These are phyloP conservation scores for Penicillium verrucosum DNA, from an alignment of 2,329 filamentous ascomycete species.

Conservation along the genomic window DNA sequence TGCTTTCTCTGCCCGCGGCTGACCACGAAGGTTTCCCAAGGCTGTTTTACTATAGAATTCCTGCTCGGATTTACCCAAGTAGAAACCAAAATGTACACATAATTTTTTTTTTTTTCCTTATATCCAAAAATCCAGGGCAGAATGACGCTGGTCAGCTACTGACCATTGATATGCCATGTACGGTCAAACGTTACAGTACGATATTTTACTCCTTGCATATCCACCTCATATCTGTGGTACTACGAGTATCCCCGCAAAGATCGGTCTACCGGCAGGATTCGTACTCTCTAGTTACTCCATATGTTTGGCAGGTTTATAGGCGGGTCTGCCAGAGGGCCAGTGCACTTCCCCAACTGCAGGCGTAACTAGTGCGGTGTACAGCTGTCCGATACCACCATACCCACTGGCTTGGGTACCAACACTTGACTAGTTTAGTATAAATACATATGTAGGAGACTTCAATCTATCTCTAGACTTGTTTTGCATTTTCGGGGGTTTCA, in stretches of 20 bases:
- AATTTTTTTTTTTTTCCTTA: neutral
- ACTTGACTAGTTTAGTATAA: neutral
- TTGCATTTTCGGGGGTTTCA: neutral
- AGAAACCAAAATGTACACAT: slow-evolving; percentile 10
- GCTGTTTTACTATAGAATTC: slow-evolving; percentile 6
- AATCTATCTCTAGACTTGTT: neutral
- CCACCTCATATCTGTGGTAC: neutral
- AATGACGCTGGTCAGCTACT: neutral
- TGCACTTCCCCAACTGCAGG: neutral
- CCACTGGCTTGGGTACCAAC: slow-evolving; percentile 5
- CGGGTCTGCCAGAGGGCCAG: neutral
- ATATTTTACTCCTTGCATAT: neutral
- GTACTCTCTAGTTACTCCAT: neutral
- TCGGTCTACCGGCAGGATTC: neutral
- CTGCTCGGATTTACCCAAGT: neutral
- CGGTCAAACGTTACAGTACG: neutral
- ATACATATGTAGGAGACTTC: neutral
- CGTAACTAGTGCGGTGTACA: neutral
- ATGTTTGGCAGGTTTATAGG: neutral
- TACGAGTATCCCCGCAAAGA: neutral
- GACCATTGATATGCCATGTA: neutral
- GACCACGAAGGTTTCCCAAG: neutral
- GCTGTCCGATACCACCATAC: neutral
- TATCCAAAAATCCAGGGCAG: neutral
- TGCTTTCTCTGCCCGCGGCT: neutral